Evolutionary conservation across 352 stramenopile species (phyloP).

Genomic region (Pythium chondricola): DNA sequence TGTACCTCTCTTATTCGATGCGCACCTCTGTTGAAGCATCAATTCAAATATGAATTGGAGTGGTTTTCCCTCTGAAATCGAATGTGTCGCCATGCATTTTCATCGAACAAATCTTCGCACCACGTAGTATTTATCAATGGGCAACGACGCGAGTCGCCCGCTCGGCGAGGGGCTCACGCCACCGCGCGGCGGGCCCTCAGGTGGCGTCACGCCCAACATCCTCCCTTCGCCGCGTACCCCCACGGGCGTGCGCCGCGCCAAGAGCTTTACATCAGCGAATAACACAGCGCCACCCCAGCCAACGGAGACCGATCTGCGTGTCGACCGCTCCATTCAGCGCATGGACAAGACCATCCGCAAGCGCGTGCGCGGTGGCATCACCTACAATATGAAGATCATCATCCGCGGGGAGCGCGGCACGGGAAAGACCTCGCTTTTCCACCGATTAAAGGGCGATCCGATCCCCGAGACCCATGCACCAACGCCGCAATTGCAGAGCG

Average conservation of each 20-base stretch:
- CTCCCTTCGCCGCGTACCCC: constrained; percentile 10
- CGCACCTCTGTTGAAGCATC: not conserved
- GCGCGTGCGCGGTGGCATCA: constrained; percentile 72
- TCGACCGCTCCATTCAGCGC: constrained; percentile 66
- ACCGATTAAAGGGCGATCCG: constrained; percentile 69
- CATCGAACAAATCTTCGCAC: too few species aligned
- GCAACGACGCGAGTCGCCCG: constrained; percentile 22
- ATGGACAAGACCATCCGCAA: constrained; percentile 81
- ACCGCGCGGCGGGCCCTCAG: not conserved
- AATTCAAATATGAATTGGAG: constrained; percentile 1
- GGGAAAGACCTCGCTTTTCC: constrained; percentile 87
- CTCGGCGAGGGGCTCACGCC: constrained; percentile 11
- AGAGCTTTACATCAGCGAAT: constrained; percentile 31
- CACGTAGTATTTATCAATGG: too few species aligned
- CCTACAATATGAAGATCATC: constrained; percentile 91
- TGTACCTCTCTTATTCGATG: constrained; percentile 1
- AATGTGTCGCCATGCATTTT: too few species aligned
- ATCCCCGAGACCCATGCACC: constrained; percentile 63
- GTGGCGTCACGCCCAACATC: not conserved
- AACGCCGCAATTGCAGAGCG: constrained; percentile 84
- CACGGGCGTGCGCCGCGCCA: constrained; percentile 18
- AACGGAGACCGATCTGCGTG: too few species aligned
- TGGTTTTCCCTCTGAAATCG: too few species aligned
- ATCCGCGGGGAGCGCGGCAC: constrained; percentile 77
- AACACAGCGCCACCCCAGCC: constrained; percentile 1